Conservation (phyloP, 345 rosid species). For the Salix brachista region DNA sequence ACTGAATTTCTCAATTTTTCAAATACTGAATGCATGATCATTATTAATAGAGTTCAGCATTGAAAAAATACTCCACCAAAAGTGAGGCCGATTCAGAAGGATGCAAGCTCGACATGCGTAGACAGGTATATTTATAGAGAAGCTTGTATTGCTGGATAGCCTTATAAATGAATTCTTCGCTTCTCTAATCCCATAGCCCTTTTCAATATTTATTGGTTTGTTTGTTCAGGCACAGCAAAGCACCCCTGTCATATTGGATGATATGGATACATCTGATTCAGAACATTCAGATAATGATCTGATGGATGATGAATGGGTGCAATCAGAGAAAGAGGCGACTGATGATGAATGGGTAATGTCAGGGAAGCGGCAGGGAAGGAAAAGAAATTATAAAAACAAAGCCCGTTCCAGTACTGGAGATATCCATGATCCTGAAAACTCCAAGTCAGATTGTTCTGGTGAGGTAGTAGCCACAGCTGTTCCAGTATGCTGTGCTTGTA, state of each 20-base stretch:
- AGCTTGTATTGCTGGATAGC: background rate
- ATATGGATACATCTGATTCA: slow-evolving; percentile 86
- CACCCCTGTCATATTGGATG: slow-evolving; percentile 50
- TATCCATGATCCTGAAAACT: slow-evolving; percentile 22
- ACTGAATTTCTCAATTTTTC: background rate
- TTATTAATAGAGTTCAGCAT: slow-evolving; percentile 34
- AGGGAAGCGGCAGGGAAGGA: slow-evolving; percentile 28
- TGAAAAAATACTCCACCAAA: slow-evolving; percentile 34
- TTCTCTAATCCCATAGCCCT: background rate
- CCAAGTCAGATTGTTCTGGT: slow-evolving; percentile 17
- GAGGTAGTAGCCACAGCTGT: slow-evolving; percentile 31
- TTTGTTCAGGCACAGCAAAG: slow-evolving; percentile 41
- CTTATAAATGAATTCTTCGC: background rate
- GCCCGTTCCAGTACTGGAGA: slow-evolving; percentile 25
- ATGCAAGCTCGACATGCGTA: slow-evolving; percentile 48
- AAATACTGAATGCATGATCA: background rate
- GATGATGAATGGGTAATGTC: slow-evolving; percentile 59
- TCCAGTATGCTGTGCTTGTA: slow-evolving; percentile 61
- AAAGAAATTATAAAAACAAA: slow-evolving; percentile 40
- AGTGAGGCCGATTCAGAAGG: slow-evolving; percentile 23
- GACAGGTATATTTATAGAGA: slow-evolving; percentile 33
- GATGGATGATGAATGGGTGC: slow-evolving; percentile 25
- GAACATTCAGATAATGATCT: slow-evolving; percentile 46
- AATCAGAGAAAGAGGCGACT: slow-evolving; percentile 10
- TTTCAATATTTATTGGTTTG: background rate